A percentile compares a stretch with the other conserved stretches of the same genome.
Evolutionary conservation across 352 stramenopile species (phyloP).

Genomic region (Globisporangium cystogenes): DNA sequence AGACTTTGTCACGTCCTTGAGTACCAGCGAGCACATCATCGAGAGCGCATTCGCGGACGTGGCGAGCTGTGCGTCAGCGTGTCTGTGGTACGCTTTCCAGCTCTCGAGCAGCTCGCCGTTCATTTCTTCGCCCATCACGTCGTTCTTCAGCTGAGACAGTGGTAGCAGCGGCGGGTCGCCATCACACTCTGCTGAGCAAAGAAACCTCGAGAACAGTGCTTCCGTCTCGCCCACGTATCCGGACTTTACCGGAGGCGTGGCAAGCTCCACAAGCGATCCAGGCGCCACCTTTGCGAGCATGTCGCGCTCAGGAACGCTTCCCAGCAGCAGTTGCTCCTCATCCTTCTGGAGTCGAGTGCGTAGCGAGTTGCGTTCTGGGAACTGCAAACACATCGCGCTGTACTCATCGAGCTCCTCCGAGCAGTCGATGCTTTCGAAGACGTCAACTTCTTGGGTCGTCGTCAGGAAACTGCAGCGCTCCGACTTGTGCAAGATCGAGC

Average conservation of each 20-base stretch:
- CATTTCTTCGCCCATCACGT: conserved; percentile 32
- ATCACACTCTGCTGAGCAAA: not conserved
- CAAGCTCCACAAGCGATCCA: conserved; percentile 2
- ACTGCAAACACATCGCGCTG: conserved; percentile 5
- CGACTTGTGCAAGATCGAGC: conserved; percentile 20
- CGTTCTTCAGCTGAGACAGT: conserved; percentile 13
- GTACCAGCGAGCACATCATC: conserved; percentile 7
- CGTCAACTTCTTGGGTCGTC: not conserved
- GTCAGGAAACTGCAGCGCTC: conserved; percentile 33
- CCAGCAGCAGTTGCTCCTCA: conserved; percentile 18
- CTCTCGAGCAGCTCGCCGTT: conserved; percentile 31
- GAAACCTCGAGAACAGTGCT: conserved; percentile 12
- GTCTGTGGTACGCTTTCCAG: conserved; percentile 29
- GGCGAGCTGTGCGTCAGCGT: conserved; percentile 11
- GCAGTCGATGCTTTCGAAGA: conserved; percentile 1
- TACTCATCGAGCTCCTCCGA: conserved; percentile 19
- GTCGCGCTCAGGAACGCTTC: not conserved
- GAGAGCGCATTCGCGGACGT: conserved; percentile 1
- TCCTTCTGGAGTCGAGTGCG: conserved; percentile 13
- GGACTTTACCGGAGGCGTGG: conserved; percentile 6
- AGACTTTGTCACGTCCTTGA: conserved; percentile 15
- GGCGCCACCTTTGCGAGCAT: not conserved
- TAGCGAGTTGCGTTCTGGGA: conserved; percentile 17
- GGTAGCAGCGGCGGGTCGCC: conserved; percentile 12
- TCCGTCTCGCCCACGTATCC: conserved; percentile 18